Base-by-base conservation (phyloP, 106 monocot genomes). In the Alisma plantagoaquatica region DNA sequence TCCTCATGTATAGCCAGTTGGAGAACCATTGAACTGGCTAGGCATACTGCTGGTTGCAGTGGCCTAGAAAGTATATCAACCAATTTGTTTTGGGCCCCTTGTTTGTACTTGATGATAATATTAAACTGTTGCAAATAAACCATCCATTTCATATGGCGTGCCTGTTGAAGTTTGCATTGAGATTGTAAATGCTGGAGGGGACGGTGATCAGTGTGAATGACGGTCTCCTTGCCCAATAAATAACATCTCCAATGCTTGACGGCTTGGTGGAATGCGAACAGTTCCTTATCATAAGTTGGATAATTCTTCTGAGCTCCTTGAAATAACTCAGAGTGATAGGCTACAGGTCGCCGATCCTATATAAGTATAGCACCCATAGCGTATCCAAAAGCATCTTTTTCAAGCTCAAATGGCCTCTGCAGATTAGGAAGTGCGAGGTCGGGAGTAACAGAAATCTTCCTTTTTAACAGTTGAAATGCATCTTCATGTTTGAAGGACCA, bases 101-200 rank as follows among this genome's bases (percentile, higher is more conserved):
- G 49, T 31, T 57, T 56, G 26, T 67, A 67, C 2, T 49, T 67
- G 27, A 67, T 29, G 2, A 67, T 35, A 2, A 67, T 0, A 14
- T 67, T 55, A 31, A 49, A 57, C 29, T 67, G 48, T 2, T 51
- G 63, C 2, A 52, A 12, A 18, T 51, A 41, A 0, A 41, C 22
- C 18, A 18, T 52, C 41, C 18, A 52, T 27, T 63, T 63, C 41
- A 63, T 52, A 21, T 63, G 62, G 3, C 15, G 17, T 28, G 43
- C 63, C 29, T 63, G 35, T 41, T 57, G 25, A 1, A 67, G 15
- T 29, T 32, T 38, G 15, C 41, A 25, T 11, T 67, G 24, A 11
- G 23, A 32, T 54, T 57, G 66, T 6, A 66, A 28, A 29, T 57
- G 41, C 21, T 51, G 23, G 7, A 57, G 46, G 19, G 23, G 54